Conservation (phyloP, 106 monocot genomes). For the Dendrobium nobile region DNA sequence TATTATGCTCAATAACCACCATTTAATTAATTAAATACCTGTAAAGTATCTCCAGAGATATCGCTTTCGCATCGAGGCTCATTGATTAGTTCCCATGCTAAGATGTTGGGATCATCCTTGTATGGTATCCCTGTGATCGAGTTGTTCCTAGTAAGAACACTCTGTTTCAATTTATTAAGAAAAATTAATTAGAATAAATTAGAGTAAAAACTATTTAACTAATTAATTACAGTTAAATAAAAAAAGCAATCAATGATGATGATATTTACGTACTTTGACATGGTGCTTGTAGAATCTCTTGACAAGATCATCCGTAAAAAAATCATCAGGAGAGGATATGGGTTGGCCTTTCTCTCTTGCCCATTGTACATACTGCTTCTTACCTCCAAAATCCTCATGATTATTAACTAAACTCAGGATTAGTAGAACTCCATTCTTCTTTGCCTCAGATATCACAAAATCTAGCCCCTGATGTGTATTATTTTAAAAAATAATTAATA, state of each 20-base stretch:
- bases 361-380: slow-evolving; percentile 61
- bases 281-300: slow-evolving; percentile 48
- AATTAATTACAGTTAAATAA: neutral
- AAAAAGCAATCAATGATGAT: neutral
- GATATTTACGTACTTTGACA: slow-evolving; percentile 28
- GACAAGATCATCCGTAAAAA: slow-evolving; percentile 42
- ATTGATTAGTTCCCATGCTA: slow-evolving; percentile 61
- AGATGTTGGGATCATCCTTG: slow-evolving; percentile 45
- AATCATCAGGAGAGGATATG: slow-evolving; percentile 41
- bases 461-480: slow-evolving; percentile 33
- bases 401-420: slow-evolving; percentile 60
- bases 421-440: slow-evolving; percentile 30
- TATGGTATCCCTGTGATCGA: slow-evolving; percentile 34
- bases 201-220: too few relatives aligned
- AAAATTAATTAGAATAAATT: neutral
- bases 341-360: slow-evolving; percentile 38
- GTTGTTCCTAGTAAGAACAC: slow-evolving; percentile 41
- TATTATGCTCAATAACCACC: too few relatives aligned
- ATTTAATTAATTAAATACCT: too few relatives aligned
- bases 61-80: slow-evolving; percentile 49
- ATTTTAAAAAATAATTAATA: too few relatives aligned
- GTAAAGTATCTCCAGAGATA: slow-evolving; percentile 20
- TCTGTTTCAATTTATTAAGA: slow-evolving; percentile 10
- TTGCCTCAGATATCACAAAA: slow-evolving; percentile 56
- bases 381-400: slow-evolving; percentile 59